Evolutionary conservation across 129 eudicot genomes (phyloP).

Genomic region (Centella asiatica): DNA sequence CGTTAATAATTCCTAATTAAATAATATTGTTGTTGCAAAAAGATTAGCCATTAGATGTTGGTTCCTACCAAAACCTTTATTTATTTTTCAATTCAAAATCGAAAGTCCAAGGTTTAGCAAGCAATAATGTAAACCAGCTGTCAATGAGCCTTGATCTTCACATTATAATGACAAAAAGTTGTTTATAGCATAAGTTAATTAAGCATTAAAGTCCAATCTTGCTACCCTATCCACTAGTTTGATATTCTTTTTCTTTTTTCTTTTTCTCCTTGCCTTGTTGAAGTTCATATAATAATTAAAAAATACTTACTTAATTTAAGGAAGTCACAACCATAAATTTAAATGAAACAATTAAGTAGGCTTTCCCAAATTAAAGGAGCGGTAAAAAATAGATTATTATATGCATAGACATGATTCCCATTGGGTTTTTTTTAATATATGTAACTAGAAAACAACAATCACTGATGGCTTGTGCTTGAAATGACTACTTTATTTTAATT

Average conservation of each 20-base stretch:
- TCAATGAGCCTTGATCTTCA: background rate
- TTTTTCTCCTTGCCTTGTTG: background rate
- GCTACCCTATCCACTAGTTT: conserved; percentile 11
- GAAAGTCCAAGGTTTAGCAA: conserved; percentile 20
- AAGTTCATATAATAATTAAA: background rate
- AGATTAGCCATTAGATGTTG: conserved; percentile 13
- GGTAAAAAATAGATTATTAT: background rate
- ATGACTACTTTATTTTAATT: background rate
- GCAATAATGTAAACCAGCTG: background rate
- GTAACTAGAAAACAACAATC: background rate
- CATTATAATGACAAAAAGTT: too few relatives aligned
- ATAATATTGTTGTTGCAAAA: conserved; percentile 1
- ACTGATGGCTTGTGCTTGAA: background rate
- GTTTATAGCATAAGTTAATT: background rate
- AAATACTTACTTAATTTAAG: background rate
- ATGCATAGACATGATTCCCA: background rate
- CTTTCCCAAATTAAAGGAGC: background rate
- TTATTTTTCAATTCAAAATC: conserved; percentile 15
- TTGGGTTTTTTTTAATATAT: background rate
- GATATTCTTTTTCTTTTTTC: background rate
- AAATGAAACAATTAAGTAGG: background rate
- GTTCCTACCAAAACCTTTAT: conserved; percentile 22
- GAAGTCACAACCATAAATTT: conserved; percentile 1
- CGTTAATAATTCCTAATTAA: background rate
- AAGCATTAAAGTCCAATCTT: background rate